Evolutionary conservation across 164 flowering plant species (phyloP).

Genomic region (grape (Vitis vinifera)): DNA sequence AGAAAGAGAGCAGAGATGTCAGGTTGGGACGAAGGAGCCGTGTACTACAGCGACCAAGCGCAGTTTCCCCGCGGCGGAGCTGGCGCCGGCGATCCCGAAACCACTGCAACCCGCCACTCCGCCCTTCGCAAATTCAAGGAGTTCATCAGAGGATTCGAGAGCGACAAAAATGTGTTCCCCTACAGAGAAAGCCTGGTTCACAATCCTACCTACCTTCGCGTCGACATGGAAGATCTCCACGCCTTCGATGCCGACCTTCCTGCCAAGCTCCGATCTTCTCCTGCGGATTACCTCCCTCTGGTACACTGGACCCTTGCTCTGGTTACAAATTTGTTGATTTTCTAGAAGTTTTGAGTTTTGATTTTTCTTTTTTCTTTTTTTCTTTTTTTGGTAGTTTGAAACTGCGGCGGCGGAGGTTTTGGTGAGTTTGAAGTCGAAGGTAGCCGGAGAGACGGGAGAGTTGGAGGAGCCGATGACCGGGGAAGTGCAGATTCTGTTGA

Average conservation of each 20-base stretch:
- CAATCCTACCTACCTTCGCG: constrained; percentile 57
- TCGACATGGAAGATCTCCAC: constrained; percentile 77
- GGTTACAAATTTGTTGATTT: not conserved
- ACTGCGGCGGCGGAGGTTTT: constrained; percentile 88
- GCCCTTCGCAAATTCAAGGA: constrained; percentile 76
- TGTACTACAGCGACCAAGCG: constrained; percentile 96
- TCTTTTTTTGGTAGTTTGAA: constrained; percentile 61
- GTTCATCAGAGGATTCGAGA: constrained; percentile 74
- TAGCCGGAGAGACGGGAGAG: constrained; percentile 74
- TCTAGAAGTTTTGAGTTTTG: not conserved
- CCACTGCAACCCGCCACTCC: constrained; percentile 57
- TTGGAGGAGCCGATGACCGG: constrained; percentile 78
- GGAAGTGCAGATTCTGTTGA: constrained; percentile 82
- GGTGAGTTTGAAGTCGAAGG: constrained; percentile 66
- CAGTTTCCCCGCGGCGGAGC: constrained; percentile 74
- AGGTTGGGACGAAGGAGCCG: constrained; percentile 97
- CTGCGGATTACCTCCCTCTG: constrained; percentile 84
- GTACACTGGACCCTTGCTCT: constrained; percentile 28
- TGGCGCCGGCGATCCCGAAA: constrained; percentile 38
- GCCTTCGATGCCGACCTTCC: constrained; percentile 76
- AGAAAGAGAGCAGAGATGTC: constrained; percentile 53
- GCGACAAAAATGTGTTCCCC: constrained; percentile 61
- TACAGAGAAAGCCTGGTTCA: constrained; percentile 87
- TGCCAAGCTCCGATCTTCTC: constrained; percentile 74
- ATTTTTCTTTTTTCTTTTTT: not conserved